Evolutionary conservation across 2,329 filamentous ascomycete species (phyloP).

Genomic region (Chaetomiaceae sp.): DNA sequence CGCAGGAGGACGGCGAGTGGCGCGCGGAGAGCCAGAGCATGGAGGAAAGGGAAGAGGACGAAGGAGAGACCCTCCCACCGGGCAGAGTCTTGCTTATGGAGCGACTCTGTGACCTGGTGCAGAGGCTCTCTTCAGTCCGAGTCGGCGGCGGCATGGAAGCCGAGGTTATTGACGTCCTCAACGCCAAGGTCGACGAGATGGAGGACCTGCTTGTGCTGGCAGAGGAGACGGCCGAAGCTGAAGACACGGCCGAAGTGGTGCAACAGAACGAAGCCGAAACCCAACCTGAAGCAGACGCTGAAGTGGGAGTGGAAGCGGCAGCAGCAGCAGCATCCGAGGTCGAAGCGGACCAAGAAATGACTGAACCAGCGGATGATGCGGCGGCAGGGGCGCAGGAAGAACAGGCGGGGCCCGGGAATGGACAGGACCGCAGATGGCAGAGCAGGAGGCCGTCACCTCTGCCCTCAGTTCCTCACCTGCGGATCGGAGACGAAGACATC

Average conservation of each 20-base stretch:
- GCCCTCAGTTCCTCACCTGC: not conserved
- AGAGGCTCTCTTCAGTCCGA: slow-evolving; percentile 32
- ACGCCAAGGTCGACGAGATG: slow-evolving; percentile 41
- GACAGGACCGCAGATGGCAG: not conserved
- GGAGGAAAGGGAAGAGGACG: slow-evolving; percentile 27
- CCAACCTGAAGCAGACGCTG: not conserved
- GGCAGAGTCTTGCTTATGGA: slow-evolving; percentile 43
- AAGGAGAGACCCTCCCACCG: slow-evolving; percentile 30
- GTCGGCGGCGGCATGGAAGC: slow-evolving; percentile 26
- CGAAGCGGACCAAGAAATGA: not conserved
- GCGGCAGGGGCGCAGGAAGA: not conserved
- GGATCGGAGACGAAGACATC: slow-evolving; percentile 1
- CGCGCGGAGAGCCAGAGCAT: not conserved
- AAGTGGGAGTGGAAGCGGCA: not conserved
- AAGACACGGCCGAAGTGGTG: slow-evolving; percentile 7
- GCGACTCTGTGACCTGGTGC: slow-evolving; percentile 36
- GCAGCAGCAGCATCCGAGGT: not conserved
- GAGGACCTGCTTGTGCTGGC: slow-evolving; percentile 30
- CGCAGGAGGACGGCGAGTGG: not conserved
- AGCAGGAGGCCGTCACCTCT: not conserved
- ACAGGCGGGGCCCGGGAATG: not conserved
- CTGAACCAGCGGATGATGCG: not conserved
- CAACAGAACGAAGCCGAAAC: not conserved
- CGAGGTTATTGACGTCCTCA: slow-evolving; percentile 34
- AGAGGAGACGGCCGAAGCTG: slow-evolving; percentile 12